Conservation (phyloP, 2,329 filamentous ascomycete species). For the Ophiostoma tasmaniense region DNA sequence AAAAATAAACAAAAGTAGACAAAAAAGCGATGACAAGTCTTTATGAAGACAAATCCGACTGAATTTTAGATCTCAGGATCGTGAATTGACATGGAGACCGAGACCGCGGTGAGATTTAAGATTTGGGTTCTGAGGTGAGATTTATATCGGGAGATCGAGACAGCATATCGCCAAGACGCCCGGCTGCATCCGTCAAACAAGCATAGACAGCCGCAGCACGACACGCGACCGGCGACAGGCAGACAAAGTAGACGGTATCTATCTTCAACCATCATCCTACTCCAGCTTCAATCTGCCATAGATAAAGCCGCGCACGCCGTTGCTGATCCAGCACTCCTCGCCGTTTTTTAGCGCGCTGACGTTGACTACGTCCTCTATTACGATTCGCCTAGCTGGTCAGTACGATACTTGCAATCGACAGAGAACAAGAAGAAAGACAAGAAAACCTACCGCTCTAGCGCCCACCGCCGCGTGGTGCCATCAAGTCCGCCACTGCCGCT, state of each 20-base stretch:
- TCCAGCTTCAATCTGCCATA: constrained; percentile 34
- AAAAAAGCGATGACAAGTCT: background rate
- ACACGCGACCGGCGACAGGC: background rate
- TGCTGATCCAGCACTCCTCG: constrained; percentile 82
- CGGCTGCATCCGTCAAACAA: background rate
- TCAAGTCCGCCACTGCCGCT: constrained; percentile 65
- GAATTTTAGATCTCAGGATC: background rate
- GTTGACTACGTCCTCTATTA: constrained; percentile 54
- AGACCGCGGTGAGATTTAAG: background rate
- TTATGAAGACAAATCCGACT: background rate
- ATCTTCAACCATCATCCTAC: background rate
- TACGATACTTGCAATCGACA: background rate
- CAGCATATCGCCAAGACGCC: background rate
- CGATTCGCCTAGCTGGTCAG: constrained; percentile 41
- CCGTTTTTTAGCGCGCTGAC: constrained; percentile 54
- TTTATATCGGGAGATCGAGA: background rate
- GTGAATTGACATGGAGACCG: background rate
- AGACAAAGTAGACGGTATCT: background rate
- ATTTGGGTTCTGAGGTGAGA: background rate
- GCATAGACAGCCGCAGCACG: background rate
- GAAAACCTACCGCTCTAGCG: constrained; percentile 53
- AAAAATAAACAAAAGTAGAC: background rate
- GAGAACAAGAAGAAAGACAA: background rate
- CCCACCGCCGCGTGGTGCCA: constrained; percentile 76
- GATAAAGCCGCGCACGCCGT: constrained; percentile 73